Base-by-base conservation (phyloP, 225 moss, liverwort and hornwort species). In the Pseudisothecium myosuroides region DNA sequence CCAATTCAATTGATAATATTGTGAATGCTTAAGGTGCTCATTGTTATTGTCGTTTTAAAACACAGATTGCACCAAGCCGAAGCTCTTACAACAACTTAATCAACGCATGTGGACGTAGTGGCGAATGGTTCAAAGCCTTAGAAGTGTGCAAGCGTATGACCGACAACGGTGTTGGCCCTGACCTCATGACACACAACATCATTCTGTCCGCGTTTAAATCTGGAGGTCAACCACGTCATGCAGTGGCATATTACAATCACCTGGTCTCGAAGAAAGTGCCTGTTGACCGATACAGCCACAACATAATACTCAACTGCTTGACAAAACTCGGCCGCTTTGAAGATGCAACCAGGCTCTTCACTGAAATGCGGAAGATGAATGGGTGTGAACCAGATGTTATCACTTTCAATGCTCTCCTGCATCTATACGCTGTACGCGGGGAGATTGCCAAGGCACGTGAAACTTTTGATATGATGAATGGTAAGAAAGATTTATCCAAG, bases 1-100 rank as follows among this genome's bases (percentile, higher is more conserved):
- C 28, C 8, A 80, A 59, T 71, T 32, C 16, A 17, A 71, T 71
- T 32, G 43, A 56, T 84, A 43, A 32, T 58, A 23, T 43, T 69
- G 36, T 71, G 31, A 43, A 39, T 17, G 58, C 56, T 58, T 27
- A 39, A 58, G 58, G 58, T 79, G 77, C 83, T 86, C 47, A 73
- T 41, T 34, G 14, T 63, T 47, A 12, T 56, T 26, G 36, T 65
- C 22, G 82, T 83, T 64, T 47, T 87, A 82, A 37, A 78, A 73
- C 56, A 36, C 93, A 99, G 98, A 93, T 99, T 81, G 92, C 97
- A 81, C 98, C 98, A 36, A 96, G 96, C 77, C 96, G 97, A 88
- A 90, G 92, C 80, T 95, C 98, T 36, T 99, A 96, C 90, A 99
- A 99, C 93, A 99, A 97, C 49, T 93, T 99, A 56, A 99, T 99